phyloP scores from a whole-genome alignment of 345 rosid species.

The Abelmoschus esculentus region DNA sequence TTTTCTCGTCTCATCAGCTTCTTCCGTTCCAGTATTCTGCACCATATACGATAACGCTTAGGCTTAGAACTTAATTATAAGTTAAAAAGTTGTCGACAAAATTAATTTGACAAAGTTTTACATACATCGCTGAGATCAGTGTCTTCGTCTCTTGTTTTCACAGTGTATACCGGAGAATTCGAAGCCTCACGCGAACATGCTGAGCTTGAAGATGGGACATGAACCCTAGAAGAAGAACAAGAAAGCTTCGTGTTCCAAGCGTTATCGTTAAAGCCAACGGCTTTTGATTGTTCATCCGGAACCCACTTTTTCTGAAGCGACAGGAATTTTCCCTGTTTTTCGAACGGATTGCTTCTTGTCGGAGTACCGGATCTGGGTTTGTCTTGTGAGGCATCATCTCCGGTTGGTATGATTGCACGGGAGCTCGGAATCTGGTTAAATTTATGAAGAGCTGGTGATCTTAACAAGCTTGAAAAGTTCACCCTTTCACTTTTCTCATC shows the following conservation, averaged over 20 bases:
- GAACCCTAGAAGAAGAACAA: constrained; percentile 1
- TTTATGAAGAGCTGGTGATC: not conserved
- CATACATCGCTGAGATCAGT: constrained; percentile 35
- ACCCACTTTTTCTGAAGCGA: constrained; percentile 14
- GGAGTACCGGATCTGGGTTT: not conserved
- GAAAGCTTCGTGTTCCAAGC: too few species aligned
- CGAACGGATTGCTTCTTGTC: not conserved
- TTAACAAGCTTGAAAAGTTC: not conserved
- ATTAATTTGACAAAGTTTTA: not conserved
- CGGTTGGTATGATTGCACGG: not conserved
- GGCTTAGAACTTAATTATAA: not conserved
- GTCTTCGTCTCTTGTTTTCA: constrained; percentile 25
- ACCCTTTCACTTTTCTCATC: not conserved
- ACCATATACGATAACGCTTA: constrained; percentile 4
- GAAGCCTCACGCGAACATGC: constrained; percentile 37
- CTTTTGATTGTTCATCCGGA: constrained; percentile 62
- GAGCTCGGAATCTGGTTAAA: too few species aligned
- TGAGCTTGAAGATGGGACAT: constrained; percentile 20
- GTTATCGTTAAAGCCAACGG: constrained; percentile 14
- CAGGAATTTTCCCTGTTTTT: not conserved
- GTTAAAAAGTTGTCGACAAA: not conserved
- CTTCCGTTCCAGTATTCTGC: constrained; percentile 31
- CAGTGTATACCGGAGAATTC: constrained; percentile 19
- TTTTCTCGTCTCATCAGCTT: constrained; percentile 12
- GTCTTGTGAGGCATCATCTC: not conserved